Percentiles rank a stretch among this genome's conserved stretches.
phyloP scores from a whole-genome alignment of 768 basidiomycete species.

The Brasilioporus rufonigricans region DNA sequence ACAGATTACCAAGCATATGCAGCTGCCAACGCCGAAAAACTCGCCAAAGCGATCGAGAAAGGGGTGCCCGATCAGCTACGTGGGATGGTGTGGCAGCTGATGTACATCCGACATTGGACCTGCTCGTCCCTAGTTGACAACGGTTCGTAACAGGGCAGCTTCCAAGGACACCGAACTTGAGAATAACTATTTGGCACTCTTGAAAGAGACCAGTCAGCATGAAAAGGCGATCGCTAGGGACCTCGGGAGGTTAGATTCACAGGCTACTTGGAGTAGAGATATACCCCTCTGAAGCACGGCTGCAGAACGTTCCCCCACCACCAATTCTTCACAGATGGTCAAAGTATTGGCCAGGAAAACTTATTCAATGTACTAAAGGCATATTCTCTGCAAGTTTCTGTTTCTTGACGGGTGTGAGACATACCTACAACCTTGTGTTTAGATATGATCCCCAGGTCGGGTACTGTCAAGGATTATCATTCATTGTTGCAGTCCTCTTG shows the following conservation, averaged over 20 bases:
- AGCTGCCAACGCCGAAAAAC: conserved; percentile 66
- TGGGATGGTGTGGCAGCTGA: conserved; percentile 97
- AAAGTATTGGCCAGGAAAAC: conserved; percentile 95
- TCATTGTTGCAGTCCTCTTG: conserved; percentile 90
- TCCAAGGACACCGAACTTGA: conserved; percentile 91
- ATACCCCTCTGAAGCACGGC: conserved; percentile 11
- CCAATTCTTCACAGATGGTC: conserved; percentile 91
- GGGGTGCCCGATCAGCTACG: conserved; percentile 87
- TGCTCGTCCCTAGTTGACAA: conserved; percentile 11
- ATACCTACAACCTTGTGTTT: conserved; percentile 9
- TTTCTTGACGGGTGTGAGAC: background rate
- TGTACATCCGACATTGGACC: conserved; percentile 46
- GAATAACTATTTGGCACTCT: conserved; percentile 69
- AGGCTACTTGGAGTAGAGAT: background rate
- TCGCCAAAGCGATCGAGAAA: conserved; percentile 86
- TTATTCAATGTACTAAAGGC: conserved; percentile 98
- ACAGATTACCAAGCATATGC: conserved; percentile 90
- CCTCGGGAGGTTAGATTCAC: conserved; percentile 63
- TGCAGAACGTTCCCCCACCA: conserved; percentile 93
- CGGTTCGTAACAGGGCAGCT: conserved; percentile 62
- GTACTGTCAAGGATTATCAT: conserved; percentile 96
- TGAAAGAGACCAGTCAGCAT: conserved; percentile 83
- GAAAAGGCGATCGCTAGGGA: conserved; percentile 95
- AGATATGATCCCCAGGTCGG: conserved; percentile 93
- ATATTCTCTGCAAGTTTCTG: conserved; percentile 74